Percentiles rank a stretch among this genome's conserved stretches.
phyloP scores from a whole-genome alignment of 2,329 filamentous ascomycete genomes.

The Diplodia scrobiculata region DNA sequence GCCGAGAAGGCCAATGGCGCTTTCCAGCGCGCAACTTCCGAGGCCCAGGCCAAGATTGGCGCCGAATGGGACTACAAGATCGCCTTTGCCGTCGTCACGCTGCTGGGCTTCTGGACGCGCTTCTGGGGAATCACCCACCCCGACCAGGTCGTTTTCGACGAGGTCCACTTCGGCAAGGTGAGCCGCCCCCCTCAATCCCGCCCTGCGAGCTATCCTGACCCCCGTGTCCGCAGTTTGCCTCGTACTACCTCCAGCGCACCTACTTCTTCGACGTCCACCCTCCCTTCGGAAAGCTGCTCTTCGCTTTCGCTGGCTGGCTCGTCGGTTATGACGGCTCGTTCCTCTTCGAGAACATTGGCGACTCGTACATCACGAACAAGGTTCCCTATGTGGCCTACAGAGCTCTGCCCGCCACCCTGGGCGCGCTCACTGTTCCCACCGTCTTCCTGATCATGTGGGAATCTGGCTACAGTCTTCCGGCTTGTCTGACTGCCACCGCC shows the following conservation, averaged over 20 bases:
- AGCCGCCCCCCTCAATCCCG: conserved; percentile 34
- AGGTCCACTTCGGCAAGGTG: conserved; percentile 99
- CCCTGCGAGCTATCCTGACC: conserved; percentile 17
- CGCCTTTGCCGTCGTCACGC: conserved; percentile 73
- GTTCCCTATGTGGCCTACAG: conserved; percentile 97
- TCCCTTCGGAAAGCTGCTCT: conserved; percentile 95
- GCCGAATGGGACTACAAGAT: conserved; percentile 85
- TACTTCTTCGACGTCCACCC: conserved; percentile 99
- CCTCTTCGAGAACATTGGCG: conserved; percentile 98
- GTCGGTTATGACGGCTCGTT: conserved; percentile 97
- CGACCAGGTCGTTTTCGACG: conserved; percentile 96
- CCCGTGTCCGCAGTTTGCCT: conserved; percentile 50
- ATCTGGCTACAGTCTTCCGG: conserved; percentile 93
- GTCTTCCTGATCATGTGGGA: conserved; percentile 99
- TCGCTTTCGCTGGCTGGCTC: conserved; percentile 95
- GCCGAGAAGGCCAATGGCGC: conserved; percentile 36
- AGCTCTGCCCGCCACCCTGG: conserved; percentile 86
- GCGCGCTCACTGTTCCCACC: conserved; percentile 89
- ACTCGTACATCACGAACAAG: conserved; percentile 95
- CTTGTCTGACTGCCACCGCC: conserved; percentile 81
- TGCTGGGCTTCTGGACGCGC: conserved; percentile 82
- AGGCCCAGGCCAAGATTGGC: conserved; percentile 43
- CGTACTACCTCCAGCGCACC: conserved; percentile 86
- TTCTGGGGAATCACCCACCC: conserved; percentile 97
- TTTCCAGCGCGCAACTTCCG: conserved; percentile 40